Base-by-base conservation (phyloP, 2,329 filamentous ascomycete genomes). In the Coniochaeta hoffmannii region DNA sequence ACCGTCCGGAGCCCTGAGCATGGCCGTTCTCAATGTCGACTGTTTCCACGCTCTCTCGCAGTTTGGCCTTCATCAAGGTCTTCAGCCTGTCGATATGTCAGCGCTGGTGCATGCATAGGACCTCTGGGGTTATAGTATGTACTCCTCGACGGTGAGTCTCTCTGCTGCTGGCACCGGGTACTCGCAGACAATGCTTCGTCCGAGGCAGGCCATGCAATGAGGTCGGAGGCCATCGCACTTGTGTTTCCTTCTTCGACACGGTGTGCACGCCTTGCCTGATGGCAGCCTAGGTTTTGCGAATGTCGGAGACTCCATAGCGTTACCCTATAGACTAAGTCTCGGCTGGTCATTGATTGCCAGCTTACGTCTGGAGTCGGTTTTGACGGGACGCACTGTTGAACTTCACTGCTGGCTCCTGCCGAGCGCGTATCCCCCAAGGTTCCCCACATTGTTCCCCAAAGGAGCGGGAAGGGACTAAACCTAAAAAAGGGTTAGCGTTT, bases 21-120 rank as follows among this genome's bases (percentile, higher is more conserved):
- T 24, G 35, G 36, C 22, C 35, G 17, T 44, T 32, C 49, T 50
- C 19, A 12, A 28, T 19, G 5, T 46, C 41, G 6, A n/a, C 12
- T 28, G 44, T 15, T 14, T 34, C 54, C 17, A 30, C 35, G 19
- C 31, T 44, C 14, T 55, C 53, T 14, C 52, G 24, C 11, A 57
- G 56, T 38, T 57, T 57, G 26, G 56, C 56, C 31, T 31, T 49
- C 56, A 57, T 57, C 15, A 57, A 31, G 12, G n/a, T 41, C 36
- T 50, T 50, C 46, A 57, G 56, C 26, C 56, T 57, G 34, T 17
- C 28, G 22, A 14, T 14, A 19, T 32, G 14, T 56, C 31, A 56
- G 55, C 38, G 14, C 26, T 17, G 32, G 15, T 22, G 31, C 26
- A 51, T 3, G 8, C 24, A 19, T 17, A 24, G 34, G 24, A 14